Conservation (phyloP, 345 rosid genomes). For the Linum tenue region DNA sequence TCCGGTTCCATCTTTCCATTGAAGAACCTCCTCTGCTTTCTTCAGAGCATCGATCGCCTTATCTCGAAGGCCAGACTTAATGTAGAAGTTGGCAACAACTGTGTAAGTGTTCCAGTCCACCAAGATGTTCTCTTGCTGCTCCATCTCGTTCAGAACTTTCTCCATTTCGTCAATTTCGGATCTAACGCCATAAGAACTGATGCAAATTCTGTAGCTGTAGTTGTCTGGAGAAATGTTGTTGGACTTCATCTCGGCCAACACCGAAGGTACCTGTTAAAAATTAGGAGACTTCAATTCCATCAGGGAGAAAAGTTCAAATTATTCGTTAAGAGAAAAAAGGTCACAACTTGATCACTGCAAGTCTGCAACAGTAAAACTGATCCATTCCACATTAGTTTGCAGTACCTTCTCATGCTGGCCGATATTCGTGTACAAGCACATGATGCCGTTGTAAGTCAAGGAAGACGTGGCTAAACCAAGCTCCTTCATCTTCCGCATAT, state of each 20-base stretch:
- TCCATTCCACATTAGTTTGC: too few species aligned
- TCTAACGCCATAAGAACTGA: conserved; percentile 58
- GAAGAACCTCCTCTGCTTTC: conserved; percentile 50
- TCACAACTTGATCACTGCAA: too few species aligned
- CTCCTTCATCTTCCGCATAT: conserved; percentile 64
- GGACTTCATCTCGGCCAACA: conserved; percentile 66
- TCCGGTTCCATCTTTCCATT: conserved; percentile 61
- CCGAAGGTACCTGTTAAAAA: conserved; percentile 20
- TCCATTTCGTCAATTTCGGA: conserved; percentile 52
- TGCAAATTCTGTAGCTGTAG: conserved; percentile 67
- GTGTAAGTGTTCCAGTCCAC: conserved; percentile 88
- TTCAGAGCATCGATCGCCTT: conserved; percentile 48
- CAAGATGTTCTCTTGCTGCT: conserved; percentile 34
- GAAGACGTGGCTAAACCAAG: conserved; percentile 46
- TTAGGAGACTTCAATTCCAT: too few species aligned
- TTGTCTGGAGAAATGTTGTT: conserved; percentile 57
- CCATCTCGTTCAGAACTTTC: conserved; percentile 56
- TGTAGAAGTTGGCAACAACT: conserved; percentile 61
- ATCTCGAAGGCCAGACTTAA: conserved; percentile 35
- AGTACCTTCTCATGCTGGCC: conserved; percentile 44
- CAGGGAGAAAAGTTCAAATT: too few species aligned
- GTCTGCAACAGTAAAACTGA: too few species aligned
- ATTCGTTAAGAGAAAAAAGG: too few species aligned
- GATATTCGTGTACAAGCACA: conserved; percentile 62
- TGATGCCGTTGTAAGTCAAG: conserved; percentile 62